These are phyloP conservation scores for Pseudogymnoascus sp. DNA, from an alignment of 2,329 filamentous ascomycete species.

Conservation along the genomic window DNA sequence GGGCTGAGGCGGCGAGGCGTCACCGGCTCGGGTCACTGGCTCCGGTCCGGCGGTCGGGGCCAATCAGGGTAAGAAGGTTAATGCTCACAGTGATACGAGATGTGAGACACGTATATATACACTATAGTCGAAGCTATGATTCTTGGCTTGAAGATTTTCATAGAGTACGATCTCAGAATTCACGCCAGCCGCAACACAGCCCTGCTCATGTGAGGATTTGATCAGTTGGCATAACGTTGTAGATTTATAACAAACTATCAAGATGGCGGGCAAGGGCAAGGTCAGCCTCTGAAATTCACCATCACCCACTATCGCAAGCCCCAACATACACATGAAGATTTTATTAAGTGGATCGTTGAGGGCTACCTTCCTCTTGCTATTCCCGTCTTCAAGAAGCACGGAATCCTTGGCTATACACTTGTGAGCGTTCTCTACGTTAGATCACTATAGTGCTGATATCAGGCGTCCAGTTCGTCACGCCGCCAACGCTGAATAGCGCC, in stretches of 20 bases:
- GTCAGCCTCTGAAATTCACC: slow-evolving; percentile 26
- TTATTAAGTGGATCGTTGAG: slow-evolving; percentile 31
- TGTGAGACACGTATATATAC: background rate
- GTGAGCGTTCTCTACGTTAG: slow-evolving; percentile 18
- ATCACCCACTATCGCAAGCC: slow-evolving; percentile 28
- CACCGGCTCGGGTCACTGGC: slow-evolving; percentile 1
- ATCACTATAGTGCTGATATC: slow-evolving; percentile 11
- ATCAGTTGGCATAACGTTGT: background rate
- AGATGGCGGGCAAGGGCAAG: slow-evolving; percentile 16
- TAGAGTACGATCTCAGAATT: background rate
- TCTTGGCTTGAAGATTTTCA: background rate
- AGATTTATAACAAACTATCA: slow-evolving; percentile 8
- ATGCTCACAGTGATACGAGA: background rate
- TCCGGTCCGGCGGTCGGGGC: background rate
- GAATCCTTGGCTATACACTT: slow-evolving; percentile 25
- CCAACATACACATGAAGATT: slow-evolving; percentile 29
- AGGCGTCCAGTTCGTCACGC: slow-evolving; percentile 24
- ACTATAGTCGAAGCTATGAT: background rate
- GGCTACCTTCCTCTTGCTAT: slow-evolving; percentile 28
- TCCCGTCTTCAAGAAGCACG: slow-evolving; percentile 28
- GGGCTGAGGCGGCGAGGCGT: background rate
- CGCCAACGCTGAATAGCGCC: slow-evolving; percentile 20
- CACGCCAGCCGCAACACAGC: background rate
- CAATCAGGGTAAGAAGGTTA: background rate
- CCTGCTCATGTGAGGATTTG: slow-evolving; percentile 7